These are phyloP conservation scores for Trametes villosa DNA, from an alignment of 768 basidiomycete species.

Conservation along the genomic window DNA sequence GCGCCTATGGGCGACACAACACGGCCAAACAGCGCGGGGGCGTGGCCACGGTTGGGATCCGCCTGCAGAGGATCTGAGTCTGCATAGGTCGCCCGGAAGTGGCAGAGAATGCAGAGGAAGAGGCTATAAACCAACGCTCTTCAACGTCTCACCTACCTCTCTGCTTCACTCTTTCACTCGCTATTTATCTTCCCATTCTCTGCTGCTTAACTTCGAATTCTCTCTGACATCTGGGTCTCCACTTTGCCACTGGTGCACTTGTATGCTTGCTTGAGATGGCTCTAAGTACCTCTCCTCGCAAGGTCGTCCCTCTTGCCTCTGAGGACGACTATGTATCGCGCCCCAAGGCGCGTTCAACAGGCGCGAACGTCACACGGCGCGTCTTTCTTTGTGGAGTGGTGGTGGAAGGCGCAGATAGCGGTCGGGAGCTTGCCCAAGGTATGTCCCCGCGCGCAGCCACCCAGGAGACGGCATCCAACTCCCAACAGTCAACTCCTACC, in stretches of 20 bases:
- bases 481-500: constrained; percentile 1
- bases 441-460: constrained; percentile 24
- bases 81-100: background rate
- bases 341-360: constrained; percentile 40
- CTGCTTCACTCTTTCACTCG: background rate
- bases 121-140: background rate
- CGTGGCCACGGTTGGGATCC: constrained; percentile 5
- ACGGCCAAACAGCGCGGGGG: constrained; percentile 13
- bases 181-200: constrained; percentile 11
- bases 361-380: constrained; percentile 63
- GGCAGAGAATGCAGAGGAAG: constrained; percentile 9
- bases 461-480: constrained; percentile 2
- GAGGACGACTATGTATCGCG: constrained; percentile 62
- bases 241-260: background rate
- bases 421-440: constrained; percentile 72
- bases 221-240: too few species aligned
- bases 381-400: constrained; percentile 91
- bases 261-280: constrained; percentile 50
- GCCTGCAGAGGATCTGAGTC: background rate
- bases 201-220: background rate
- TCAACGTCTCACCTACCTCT: background rate
- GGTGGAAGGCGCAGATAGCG: constrained; percentile 80
- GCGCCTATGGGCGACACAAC: constrained; percentile 14
- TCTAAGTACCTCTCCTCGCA: constrained; percentile 70
- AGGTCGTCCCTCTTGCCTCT: constrained; percentile 71